phyloP scores from a whole-genome alignment of 2,329 filamentous ascomycete genomes.

The Esteya vermicola region DNA sequence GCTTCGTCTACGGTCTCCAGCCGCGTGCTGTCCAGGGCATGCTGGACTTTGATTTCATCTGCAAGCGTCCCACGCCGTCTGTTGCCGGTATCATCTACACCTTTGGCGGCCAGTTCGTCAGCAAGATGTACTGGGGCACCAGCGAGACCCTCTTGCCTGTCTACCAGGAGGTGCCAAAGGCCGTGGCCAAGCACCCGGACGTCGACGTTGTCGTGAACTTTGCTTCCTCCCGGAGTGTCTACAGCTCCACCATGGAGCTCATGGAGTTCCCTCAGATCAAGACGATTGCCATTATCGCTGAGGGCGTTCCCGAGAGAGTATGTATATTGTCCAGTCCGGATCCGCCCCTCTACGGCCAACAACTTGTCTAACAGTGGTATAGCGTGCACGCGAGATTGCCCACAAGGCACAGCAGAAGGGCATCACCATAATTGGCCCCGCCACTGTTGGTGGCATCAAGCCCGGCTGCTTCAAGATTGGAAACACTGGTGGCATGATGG shows the following conservation, averaged over 20 bases:
- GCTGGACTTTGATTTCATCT: constrained; percentile 99
- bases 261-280: constrained; percentile 96
- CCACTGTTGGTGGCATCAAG: constrained; percentile 98
- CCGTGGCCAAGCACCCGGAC: constrained; percentile 89
- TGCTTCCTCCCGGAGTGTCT: constrained; percentile 95
- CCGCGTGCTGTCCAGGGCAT: constrained; percentile 83
- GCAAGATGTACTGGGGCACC: constrained; percentile 99
- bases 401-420: constrained; percentile 97
- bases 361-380: constrained; percentile 17
- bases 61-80: constrained; percentile 92
- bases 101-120: constrained; percentile 98
- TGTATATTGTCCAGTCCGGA: constrained; percentile 27
- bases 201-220: constrained; percentile 99
- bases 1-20: constrained; percentile 98
- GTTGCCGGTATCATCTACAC: constrained; percentile 99
- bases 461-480: constrained; percentile 99
- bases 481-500: constrained; percentile 99
- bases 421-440: constrained; percentile 95
- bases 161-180: constrained; percentile 89
- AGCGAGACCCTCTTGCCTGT: constrained; percentile 97
- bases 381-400: constrained; percentile 92
- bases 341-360: too few species aligned
- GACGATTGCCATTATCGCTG: constrained; percentile 98
- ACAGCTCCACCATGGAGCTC: constrained; percentile 95
- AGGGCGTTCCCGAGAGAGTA: constrained; percentile 96